These are phyloP conservation scores for Salix udensis DNA, from an alignment of 345 rosid species.

Conservation along the genomic window DNA sequence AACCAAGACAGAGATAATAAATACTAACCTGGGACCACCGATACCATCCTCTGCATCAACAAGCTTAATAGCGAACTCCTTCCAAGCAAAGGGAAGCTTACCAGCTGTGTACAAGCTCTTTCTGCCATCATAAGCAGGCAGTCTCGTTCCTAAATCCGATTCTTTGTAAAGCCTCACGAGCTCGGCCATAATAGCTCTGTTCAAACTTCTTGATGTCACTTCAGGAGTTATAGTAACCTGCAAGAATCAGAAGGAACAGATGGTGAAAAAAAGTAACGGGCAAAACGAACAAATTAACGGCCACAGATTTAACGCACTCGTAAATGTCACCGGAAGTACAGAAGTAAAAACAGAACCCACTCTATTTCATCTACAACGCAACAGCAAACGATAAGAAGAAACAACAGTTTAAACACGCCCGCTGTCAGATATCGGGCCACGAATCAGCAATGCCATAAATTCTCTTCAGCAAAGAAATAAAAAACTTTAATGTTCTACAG, in stretches of 20 bases:
- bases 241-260: conserved; percentile 36
- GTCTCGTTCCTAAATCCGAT: conserved; percentile 83
- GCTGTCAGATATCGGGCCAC: conserved; percentile 43
- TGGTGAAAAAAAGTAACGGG: conserved; percentile 31
- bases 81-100: conserved; percentile 81
- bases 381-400: conserved; percentile 23
- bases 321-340: conserved; percentile 29
- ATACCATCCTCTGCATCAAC: conserved; percentile 70
- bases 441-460: conserved; percentile 19
- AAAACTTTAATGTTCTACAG: background rate
- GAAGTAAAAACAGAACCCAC: conserved; percentile 18
- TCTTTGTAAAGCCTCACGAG: conserved; percentile 81
- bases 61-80: conserved; percentile 80
- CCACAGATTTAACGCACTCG: conserved; percentile 17
- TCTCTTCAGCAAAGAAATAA: conserved; percentile 4
- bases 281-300: conserved; percentile 47
- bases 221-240: conserved; percentile 97
- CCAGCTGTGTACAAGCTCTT: conserved; percentile 97
- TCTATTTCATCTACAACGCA: conserved; percentile 38
- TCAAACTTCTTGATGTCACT: conserved; percentile 74
- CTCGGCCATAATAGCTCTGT: conserved; percentile 94
- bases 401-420: conserved; percentile 19
- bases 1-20: background rate
- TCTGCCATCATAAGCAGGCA: conserved; percentile 98
- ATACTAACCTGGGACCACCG: conserved; percentile 76